These are phyloP conservation scores for Kodamaea sp. DNA, from an alignment of 1,139 yeast species.

Conservation along the genomic window DNA sequence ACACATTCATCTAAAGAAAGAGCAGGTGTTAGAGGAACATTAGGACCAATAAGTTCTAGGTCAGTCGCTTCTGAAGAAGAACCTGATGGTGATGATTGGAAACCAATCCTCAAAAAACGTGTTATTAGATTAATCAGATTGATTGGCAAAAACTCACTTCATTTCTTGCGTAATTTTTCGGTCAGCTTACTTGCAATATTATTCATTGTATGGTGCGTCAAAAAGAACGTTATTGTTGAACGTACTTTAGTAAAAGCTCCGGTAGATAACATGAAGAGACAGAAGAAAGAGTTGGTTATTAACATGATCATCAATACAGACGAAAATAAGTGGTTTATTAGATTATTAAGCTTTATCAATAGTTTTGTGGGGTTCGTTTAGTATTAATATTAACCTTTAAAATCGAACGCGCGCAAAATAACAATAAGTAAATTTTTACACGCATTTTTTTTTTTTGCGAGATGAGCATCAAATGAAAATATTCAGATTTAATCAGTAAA, in stretches of 20 bases:
- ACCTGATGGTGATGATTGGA: constrained; percentile 19
- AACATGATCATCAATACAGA: constrained; percentile 44
- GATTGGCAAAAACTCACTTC: constrained; percentile 28
- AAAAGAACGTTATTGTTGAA: constrained; percentile 39
- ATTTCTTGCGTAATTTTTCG: constrained; percentile 35
- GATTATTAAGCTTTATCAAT: constrained; percentile 37
- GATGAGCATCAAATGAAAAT: constrained; percentile 5
- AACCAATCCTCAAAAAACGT: constrained; percentile 23
- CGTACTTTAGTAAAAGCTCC: constrained; percentile 39
- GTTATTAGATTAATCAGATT: constrained; percentile 23
- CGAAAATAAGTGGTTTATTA: constrained; percentile 47
- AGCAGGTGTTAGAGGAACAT: background rate
- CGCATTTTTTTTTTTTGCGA: constrained; percentile 2
- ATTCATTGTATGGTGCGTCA: constrained; percentile 44
- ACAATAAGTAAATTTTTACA: too few species aligned
- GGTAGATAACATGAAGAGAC: constrained; percentile 16
- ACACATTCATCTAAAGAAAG: constrained; percentile 10
- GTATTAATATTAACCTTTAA: background rate
- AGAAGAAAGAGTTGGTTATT: constrained; percentile 40
- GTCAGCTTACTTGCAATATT: constrained; percentile 37
- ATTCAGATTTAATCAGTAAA: background rate
- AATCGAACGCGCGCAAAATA: too few species aligned
- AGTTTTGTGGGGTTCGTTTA: constrained; percentile 47
- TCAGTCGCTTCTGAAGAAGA: constrained; percentile 5
- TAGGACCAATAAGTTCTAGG: too few species aligned